Conservation (phyloP, 2,329 filamentous ascomycete genomes). For the Colletotrichum siamense region DNA sequence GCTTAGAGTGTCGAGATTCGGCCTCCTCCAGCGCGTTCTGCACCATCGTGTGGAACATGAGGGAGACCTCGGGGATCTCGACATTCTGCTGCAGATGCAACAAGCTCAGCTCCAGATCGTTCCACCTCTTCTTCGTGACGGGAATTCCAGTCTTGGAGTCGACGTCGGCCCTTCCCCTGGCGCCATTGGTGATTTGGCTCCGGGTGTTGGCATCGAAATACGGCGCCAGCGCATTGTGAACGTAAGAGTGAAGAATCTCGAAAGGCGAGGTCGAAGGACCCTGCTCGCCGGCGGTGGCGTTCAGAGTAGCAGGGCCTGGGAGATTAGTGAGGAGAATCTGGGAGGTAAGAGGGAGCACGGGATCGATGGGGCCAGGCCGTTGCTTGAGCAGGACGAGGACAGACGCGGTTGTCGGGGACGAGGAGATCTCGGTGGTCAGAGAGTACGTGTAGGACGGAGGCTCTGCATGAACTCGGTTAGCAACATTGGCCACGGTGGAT, state of each 20-base stretch:
- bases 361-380: slow-evolving; percentile 84
- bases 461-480: slow-evolving; percentile 38
- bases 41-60: slow-evolving; percentile 88
- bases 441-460: slow-evolving; percentile 74
- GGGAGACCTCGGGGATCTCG: slow-evolving; percentile 90
- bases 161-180: slow-evolving; percentile 78
- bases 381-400: slow-evolving; percentile 87
- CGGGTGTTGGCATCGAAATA: slow-evolving; percentile 98
- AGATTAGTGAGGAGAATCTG: slow-evolving; percentile 95
- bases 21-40: slow-evolving; percentile 85
- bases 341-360: slow-evolving; percentile 78
- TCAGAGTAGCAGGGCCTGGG: slow-evolving; percentile 78
- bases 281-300: slow-evolving; percentile 71
- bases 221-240: slow-evolving; percentile 89
- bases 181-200: slow-evolving; percentile 68
- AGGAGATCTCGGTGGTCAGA: slow-evolving; percentile 81
- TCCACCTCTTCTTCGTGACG: slow-evolving; percentile 96
- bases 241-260: slow-evolving; percentile 88
- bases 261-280: slow-evolving; percentile 81
- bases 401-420: slow-evolving; percentile 78
- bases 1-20: slow-evolving; percentile 66
- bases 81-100: slow-evolving; percentile 96
- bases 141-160: slow-evolving; percentile 95
- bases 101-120: slow-evolving; percentile 89
- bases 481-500: not conserved